phyloP scores from a whole-genome alignment of 768 basidiomycete species.

The Boletus tomentosulus region DNA sequence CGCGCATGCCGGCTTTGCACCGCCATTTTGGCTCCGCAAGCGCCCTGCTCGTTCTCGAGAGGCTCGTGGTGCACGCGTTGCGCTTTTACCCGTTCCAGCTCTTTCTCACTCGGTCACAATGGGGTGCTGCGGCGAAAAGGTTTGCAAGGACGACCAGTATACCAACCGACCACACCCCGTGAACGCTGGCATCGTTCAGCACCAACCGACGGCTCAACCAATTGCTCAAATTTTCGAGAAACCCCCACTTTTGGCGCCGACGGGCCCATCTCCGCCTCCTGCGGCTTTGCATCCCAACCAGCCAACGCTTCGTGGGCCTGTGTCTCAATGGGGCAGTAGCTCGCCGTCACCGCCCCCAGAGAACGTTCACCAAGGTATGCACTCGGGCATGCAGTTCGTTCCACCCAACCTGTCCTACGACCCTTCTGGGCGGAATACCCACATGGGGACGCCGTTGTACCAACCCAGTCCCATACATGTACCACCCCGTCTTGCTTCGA shows the following conservation, averaged over 20 bases:
- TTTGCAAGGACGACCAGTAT: constrained; percentile 28
- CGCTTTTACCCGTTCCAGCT: background rate
- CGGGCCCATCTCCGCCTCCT: constrained; percentile 44
- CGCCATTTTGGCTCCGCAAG: constrained; percentile 10
- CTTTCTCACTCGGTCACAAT: constrained; percentile 31
- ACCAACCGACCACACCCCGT: constrained; percentile 31
- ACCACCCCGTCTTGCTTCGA: constrained; percentile 15
- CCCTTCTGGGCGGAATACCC: background rate
- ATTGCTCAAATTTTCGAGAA: constrained; percentile 38
- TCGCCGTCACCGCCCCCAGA: constrained; percentile 35
- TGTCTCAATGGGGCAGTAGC: constrained; percentile 19
- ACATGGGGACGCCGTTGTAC: constrained; percentile 13
- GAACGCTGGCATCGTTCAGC: constrained; percentile 37
- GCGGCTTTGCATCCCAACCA: constrained; percentile 28
- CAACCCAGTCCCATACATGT: constrained; percentile 29
- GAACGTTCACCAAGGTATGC: constrained; percentile 1
- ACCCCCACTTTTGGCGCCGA: constrained; percentile 38
- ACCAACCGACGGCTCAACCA: constrained; percentile 48
- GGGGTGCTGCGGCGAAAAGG: constrained; percentile 65
- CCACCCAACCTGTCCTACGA: background rate
- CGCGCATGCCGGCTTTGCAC: constrained; percentile 3
- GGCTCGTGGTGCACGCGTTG: background rate
- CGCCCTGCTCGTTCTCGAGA: constrained; percentile 6
- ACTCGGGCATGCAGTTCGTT: background rate
- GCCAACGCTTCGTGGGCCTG: constrained; percentile 22